Evolutionary conservation across 345 rosid genomes (phyloP).

Genomic region (Bruguiera sexangula): DNA sequence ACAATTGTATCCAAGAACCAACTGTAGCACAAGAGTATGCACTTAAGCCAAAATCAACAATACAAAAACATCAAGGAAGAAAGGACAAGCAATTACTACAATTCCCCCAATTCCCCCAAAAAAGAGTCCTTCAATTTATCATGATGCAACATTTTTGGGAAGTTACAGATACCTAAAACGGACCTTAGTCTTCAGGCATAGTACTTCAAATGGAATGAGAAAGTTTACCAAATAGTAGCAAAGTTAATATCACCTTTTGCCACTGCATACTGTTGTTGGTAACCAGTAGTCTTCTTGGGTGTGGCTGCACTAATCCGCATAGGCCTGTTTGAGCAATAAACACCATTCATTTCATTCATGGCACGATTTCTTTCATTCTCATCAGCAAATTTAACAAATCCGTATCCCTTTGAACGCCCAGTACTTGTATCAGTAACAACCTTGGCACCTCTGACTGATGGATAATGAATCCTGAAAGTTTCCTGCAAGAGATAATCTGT

Average conservation of each 20-base stretch:
- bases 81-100: no score
- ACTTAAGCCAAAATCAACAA: neutral
- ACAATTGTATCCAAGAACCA: neutral
- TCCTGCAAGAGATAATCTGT: constrained; percentile 92
- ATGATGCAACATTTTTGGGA: neutral
- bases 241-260: constrained; percentile 45
- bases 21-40: neutral
- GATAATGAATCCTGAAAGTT: constrained; percentile 76
- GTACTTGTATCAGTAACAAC: constrained; percentile 95
- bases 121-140: no score
- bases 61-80: neutral
- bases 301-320: constrained; percentile 96
- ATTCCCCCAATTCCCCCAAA: no score
- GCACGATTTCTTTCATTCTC: constrained; percentile 91
- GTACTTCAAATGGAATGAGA: neutral
- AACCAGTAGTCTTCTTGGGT: constrained; percentile 62
- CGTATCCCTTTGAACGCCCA: constrained; percentile 98
- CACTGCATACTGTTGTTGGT: constrained; percentile 62
- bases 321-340: constrained; percentile 82
- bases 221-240: neutral
- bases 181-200: neutral
- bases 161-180: neutral
- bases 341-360: constrained; percentile 94
- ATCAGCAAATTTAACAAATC: constrained; percentile 87
- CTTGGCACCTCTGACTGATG: constrained; percentile 96